Evolutionary conservation across 139 green algal species (phyloP), one percentile per base, ranked within the genome.

Genomic region (Chlorella vulgaris): DNA sequence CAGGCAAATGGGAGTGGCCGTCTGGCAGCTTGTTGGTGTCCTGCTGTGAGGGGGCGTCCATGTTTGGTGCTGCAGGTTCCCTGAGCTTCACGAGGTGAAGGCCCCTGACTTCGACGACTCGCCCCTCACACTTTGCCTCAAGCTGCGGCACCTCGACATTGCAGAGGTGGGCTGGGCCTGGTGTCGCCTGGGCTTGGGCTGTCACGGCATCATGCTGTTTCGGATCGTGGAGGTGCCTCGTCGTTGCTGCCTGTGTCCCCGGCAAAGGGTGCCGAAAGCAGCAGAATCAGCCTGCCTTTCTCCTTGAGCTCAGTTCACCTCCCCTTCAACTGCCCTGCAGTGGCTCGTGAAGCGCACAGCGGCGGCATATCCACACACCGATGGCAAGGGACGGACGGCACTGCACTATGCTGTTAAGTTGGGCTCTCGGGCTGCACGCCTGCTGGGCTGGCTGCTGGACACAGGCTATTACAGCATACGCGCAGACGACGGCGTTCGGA

Each of bases 381-480:
- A 78, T 26, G 6, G 7, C 31, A 24, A n/a, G 4, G 31, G 19
- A 22, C 47, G 70, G 31, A 78, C 70, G 15, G 70, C 29, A 28
- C 31, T 78, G 70, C 70, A 78, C 43, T 65, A 21, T 18, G 26
- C 43, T 26, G 31, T 47, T 65, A 21, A 18, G 26, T 47, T 26
- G 31, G 18, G 18, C 18, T 21, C 24, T 47, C n/a, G 18, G 70
- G 70, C 15, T 10, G 42, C 43, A 2, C 15, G 31, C 22, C 29
- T 78, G 31, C 43, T 78, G 70, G n/a, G 31, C 31, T 65, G 43
- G 47, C 43, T 63, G 43, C 70, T 78, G 70, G 70, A 78, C 29
- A 51, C n/a, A 22, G 47, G 70, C 21, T 29, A 35, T 26, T 78
- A 78, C 70, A 78, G 70, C 5, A 26, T 78, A 31, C 43, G 47